Evolutionary conservation across 352 stramenopile genomes (phyloP).

Genomic region (Phytophthora sojae): DNA sequence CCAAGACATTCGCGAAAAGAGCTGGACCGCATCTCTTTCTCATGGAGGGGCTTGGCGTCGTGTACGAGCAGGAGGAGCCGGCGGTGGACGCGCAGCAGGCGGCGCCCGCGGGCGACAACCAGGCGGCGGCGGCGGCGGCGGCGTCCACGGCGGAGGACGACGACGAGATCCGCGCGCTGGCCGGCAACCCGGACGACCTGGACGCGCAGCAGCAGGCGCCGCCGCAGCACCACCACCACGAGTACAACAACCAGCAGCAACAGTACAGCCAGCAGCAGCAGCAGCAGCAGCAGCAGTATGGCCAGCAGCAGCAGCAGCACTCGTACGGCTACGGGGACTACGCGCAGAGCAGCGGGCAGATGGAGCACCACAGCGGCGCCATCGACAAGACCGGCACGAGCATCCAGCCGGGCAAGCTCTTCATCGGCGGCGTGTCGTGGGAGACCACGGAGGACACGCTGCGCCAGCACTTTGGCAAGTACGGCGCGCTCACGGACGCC

Average conservation of each 20-base stretch:
- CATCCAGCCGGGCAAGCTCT: conserved; percentile 84
- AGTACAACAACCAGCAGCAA: neutral
- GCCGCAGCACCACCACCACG: conserved; percentile 37
- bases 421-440: conserved; percentile 93
- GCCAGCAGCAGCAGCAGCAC: conserved; percentile 33
- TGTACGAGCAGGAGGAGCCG: conserved; percentile 81
- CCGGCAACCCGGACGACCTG: conserved; percentile 64
- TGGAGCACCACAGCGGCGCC: conserved; percentile 40
- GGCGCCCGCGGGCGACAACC: conserved; percentile 9
- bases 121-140: conserved; percentile 1
- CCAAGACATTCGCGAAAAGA: conserved; percentile 27
- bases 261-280: conserved; percentile 35
- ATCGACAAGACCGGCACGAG: conserved; percentile 42
- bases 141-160: conserved; percentile 55
- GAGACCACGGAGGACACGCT: conserved; percentile 94
- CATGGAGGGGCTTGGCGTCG: conserved; percentile 79
- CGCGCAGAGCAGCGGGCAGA: conserved; percentile 47
- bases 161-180: conserved; percentile 73
- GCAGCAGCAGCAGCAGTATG: conserved; percentile 27
- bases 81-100: conserved; percentile 38
- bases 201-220: conserved; percentile 34
- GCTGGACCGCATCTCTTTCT: conserved; percentile 20
- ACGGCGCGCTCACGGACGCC: conserved; percentile 86
- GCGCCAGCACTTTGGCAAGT: conserved; percentile 90
- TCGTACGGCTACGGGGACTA: conserved; percentile 35